Evolutionary conservation across 352 stramenopile genomes (phyloP).

Genomic region (Phytophthora sojae): DNA sequence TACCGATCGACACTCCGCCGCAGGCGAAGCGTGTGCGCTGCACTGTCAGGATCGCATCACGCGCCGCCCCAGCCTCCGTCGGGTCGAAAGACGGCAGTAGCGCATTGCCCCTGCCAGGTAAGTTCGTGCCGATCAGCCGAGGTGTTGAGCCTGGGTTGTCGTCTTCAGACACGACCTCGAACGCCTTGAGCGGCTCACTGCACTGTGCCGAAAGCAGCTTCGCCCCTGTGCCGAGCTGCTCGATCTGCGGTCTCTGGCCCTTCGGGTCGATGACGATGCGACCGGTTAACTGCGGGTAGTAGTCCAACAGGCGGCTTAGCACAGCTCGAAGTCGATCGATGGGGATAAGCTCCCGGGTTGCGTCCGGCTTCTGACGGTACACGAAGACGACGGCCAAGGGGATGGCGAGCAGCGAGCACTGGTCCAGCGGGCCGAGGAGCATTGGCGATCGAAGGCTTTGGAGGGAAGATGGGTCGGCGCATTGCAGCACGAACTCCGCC

Average conservation of each 20-base stretch:
- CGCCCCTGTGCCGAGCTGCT: constrained; percentile 6
- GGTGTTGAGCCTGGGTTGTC: constrained; percentile 30
- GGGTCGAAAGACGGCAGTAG: constrained; percentile 33
- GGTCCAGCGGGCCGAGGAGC: constrained; percentile 28
- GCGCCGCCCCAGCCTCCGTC: constrained; percentile 15
- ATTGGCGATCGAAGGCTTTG: constrained; percentile 19
- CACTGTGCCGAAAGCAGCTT: constrained; percentile 15
- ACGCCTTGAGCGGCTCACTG: constrained; percentile 2
- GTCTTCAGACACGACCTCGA: constrained; percentile 4
- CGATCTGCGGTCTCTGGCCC: constrained; percentile 10
- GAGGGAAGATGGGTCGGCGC: constrained; percentile 1
- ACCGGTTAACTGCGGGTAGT: constrained; percentile 21
- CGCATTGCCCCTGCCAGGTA: constrained; percentile 25
- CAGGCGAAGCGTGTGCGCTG: constrained; percentile 34
- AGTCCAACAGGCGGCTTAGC: constrained; percentile 9
- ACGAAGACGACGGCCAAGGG: constrained; percentile 31
- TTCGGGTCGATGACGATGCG: constrained; percentile 15
- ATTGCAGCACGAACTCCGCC: constrained; percentile 7
- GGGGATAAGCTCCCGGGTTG: constrained; percentile 16
- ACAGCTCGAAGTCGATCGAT: constrained; percentile 7
- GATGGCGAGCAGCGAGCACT: constrained; percentile 20
- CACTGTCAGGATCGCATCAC: constrained; percentile 33
- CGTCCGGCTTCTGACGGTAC: constrained; percentile 8
- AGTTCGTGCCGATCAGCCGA: constrained; percentile 21
- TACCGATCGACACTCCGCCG: constrained; percentile 23